Base-by-base conservation (phyloP, 371 early-diverging fungal species). In the Ordospora colligata region DNA sequence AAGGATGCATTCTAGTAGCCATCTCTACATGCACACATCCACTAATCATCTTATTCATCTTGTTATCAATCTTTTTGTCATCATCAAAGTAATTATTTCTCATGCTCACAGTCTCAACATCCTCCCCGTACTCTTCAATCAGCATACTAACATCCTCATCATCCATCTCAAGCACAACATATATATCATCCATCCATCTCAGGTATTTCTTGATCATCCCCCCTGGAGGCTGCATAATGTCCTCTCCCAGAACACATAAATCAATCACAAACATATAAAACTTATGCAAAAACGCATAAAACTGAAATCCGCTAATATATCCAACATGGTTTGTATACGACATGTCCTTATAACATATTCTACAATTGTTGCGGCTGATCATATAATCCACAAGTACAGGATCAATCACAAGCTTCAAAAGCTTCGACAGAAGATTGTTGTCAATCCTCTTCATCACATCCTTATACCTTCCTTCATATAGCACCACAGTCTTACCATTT, bases 341-440 rank as follows among this genome's bases (percentile, higher is more conserved):
- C 86, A 97, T 97, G 80, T 99, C 98, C 88, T 97, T 99, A 88
- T 95, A 99, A 71, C 87, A 91, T 69, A 99, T 85, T 6, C 89
- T 92, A 52, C 93, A 90, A 85, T 94, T 95, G 87, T 94, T 94
- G 87, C 97, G 94, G 70, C 93, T 92, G 0, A 95, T 92, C 87
- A 97, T 94, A 84, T 97, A 97, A 80, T 96, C 94, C 19, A 95
- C 95, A 83, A 99, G 86, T 80, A 93, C 94, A 87, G 94, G 94
- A 85, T 96, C 96, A 58, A 97, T 87, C 84, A 96, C 90, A 51
- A 96, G 87, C 64, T 93, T 89, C 77, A 98, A 85, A 46, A 97
- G 87, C 68, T 93, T 90, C 74, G 93, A 92, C 49, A 97, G 88
- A 23, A 97, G 86, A 19, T 95, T 96, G 73, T 96, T 85, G 87